Evolutionary conservation across 2,329 filamentous ascomycete genomes (phyloP), one percentile per base, ranked within the genome.

Genomic region (Alternaria sp.): DNA sequence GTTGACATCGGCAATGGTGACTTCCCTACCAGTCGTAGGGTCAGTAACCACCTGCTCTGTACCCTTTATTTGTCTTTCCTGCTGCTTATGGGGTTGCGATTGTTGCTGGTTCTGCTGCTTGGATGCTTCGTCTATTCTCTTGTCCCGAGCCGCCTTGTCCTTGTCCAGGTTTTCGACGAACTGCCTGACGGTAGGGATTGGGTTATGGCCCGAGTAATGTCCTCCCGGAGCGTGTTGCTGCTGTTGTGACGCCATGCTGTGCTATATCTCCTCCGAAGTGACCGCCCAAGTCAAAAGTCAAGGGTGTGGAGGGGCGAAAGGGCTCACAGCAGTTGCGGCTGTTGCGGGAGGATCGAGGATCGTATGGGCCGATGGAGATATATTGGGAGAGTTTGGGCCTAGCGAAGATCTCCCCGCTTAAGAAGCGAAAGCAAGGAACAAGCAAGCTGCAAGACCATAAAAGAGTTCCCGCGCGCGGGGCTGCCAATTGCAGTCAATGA

Each of bases 151-250:
- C 71, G 87, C 89, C 83, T 97, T 97, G 70, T 96, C 89, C 57
- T 81, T 84, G 79, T 97, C 94, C 36, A 97, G 85, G 67, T 87
- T 87, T 57, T 92, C 87, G 69, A 97, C 86, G 69, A 97, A 96
- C 78, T 95, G 88, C 76, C 91, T 89, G 69, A 97, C 91, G 59
- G 93, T 97, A 7, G 95, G 95, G 57, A 98, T 89, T 23, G 92
- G 91, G 79, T 97, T 97, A 62, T 81, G 81, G 55, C 90, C 93
- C 28, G 92, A 95, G 84, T 96, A 97, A 77, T 93, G 91, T 73
- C 82, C 83, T 6, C 91, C 89, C 19, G 86, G 86, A 10, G 79
- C 79, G 53, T 75, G 69, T 65, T 83, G 83, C 69, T 84, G 83
- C 68, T 81, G 78, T 61, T 81, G 84, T 57, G 84, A 78, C 64